Evolutionary conservation across 805 yeast species (phyloP), one percentile per base, ranked within the genome.

Genomic region (Metschnikowia lochheadii): DNA sequence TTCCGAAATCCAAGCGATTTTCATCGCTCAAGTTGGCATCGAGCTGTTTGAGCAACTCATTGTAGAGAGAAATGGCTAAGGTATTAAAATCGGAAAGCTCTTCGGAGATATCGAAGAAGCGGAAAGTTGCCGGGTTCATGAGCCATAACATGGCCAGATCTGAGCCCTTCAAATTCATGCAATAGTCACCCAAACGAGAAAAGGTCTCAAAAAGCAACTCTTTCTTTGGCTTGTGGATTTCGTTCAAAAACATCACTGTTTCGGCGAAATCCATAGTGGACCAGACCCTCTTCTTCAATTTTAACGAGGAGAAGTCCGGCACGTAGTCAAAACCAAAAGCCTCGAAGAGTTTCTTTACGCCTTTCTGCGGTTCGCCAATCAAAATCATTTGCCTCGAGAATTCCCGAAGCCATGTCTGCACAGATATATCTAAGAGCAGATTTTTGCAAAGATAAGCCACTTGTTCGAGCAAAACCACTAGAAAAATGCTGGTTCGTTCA

Each of bases 391-490:
- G 77, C 56, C 79, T 72, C 34, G 78, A 56, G 39, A 81, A 76
- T 1, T 76, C 57, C 8, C 70, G 60, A 1, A 87, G 48, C 89
- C 91, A 87, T 44, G 64, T 60, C 32, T 23, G 20, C 18, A 70
- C 56, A 3, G 67, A 17, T 11, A 35, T 49, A 6, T 26, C 40
- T 8, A 49, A 49, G 0, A 64, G 29, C 0, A 64, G 67, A 5
- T 74, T 69, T 7, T 42, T 44, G 0, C 52, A 46, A 10, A 81
- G 76, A 61, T 76, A 87, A 47, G 75, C 72, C 66, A 85, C 78
- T 62, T 90, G 97, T 56, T 90, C 97, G 41, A 82, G 64, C 6
- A 72, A 55, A 1, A 63, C 68, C 43, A 72, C 63, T 2, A 68
- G 54, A 46, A 73, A 70, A 17, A 81, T 57, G 55, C 74, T 67